Base-by-base conservation (phyloP, 2,329 filamentous ascomycete genomes). In the Xylariales sp. region DNA sequence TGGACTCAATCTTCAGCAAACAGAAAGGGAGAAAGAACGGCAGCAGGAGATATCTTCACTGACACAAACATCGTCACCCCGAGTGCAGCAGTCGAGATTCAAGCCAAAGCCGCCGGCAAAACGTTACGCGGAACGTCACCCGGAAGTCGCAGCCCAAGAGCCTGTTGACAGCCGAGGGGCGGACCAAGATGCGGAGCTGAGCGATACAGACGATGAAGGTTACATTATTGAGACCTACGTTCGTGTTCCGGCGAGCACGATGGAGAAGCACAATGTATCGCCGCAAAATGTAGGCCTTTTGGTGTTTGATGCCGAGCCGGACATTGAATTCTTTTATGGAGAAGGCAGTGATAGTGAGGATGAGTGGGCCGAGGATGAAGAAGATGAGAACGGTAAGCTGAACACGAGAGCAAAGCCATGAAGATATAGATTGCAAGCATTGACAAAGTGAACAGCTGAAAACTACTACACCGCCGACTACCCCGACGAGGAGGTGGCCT, bases 381-480 rank as follows among this genome's bases (percentile, higher is more conserved):
- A 83, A 36, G 78, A 83, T 38, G 78, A 83, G 51, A 83, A 83
- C 45, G 78, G 78, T 81, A 62, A 39, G 65, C 15, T 14, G 21
- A n/a, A n/a, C n/a, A n/a, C n/a, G n/a, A n/a, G n/a, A n/a, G n/a
- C n/a, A n/a, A n/a, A n/a, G n/a, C n/a, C n/a, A n/a, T n/a, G n/a
- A n/a, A n/a, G n/a, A n/a, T n/a, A n/a, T n/a, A n/a, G n/a, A n/a
- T n/a, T n/a, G n/a, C n/a, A n/a, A n/a, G n/a, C n/a, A n/a, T n/a
- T n/a, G n/a, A n/a, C n/a, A n/a, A n/a, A n/a, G n/a, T n/a, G n/a
- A 8, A 31, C 43, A 81, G 83, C 85, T 24, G 85, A 90, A 55
- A 83, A 88, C 51, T 81, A 88, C 59, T 88, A 89, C 54, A 79
- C 81, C 4, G 82, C 84, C 38, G 85, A 90, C 56, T 90, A 90